A percentile compares a stretch with the other conserved stretches of the same genome.
These are phyloP conservation scores for Babesia bigemina DNA, from an alignment of 169 alveolate species.

Conservation along the genomic window DNA sequence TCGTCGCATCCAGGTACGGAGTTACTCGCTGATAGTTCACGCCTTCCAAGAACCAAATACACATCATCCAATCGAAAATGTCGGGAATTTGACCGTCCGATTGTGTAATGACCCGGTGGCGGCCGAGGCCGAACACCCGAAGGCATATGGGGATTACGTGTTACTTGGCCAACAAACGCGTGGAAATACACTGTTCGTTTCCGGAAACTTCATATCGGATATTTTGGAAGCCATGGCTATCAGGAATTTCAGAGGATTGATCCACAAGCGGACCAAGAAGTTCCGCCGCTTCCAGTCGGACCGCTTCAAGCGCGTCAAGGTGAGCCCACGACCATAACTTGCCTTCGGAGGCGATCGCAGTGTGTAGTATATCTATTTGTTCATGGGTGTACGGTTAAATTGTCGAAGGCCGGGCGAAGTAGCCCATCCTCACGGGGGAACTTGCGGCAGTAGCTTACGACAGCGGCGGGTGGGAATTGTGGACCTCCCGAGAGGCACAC, in stretches of 20 bases:
- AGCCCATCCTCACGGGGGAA: not conserved
- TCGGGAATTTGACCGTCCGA: too few relatives aligned
- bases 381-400: constrained; percentile 1
- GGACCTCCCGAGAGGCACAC: not conserved
- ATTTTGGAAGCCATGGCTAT: constrained; percentile 67
- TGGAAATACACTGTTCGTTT: not conserved
- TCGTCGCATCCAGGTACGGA: too few relatives aligned
- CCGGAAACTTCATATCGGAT: constrained; percentile 12
- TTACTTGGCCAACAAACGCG: not conserved
- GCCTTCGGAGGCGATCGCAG: not conserved
- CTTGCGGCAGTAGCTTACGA: not conserved
- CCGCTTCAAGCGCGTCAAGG: constrained; percentile 91
- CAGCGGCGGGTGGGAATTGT: not conserved
- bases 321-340: constrained; percentile 43
- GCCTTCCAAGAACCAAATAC: too few relatives aligned
- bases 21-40: too few relatives aligned
- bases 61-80: too few relatives aligned
- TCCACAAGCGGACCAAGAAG: constrained; percentile 92
- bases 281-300: constrained; percentile 95
- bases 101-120: not conserved
- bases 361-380: not conserved
- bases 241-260: constrained; percentile 80
- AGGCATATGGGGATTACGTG: constrained; percentile 26
- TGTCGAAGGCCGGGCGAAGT: not conserved
- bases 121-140: not conserved